A percentile compares a stretch with the other conserved stretches of the same genome.
Conservation (phyloP, 1,284 basidiomycete genomes). For the Tilletia setariae region DNA sequence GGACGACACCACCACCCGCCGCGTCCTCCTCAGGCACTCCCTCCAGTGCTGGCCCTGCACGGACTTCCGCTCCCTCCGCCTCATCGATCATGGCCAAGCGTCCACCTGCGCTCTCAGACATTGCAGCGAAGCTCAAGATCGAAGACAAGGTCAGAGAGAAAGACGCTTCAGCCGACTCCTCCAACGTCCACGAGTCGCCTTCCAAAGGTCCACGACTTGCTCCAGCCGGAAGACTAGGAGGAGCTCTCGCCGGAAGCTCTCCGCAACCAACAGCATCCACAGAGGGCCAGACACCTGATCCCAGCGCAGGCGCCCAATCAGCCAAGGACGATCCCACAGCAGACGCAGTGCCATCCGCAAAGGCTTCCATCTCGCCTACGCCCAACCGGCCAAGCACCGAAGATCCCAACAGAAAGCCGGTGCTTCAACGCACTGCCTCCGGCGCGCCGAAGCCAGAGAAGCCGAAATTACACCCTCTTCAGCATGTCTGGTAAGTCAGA, state of each 20-base stretch:
- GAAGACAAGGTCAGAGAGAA: constrained; percentile 9
- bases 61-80: not conserved
- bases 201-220: not conserved
- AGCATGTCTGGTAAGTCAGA: constrained; percentile 71
- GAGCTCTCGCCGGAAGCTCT: too few relatives aligned
- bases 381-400: not conserved
- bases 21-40: not conserved
- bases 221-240: constrained; percentile 11
- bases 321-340: not conserved
- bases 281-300: not conserved
- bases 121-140: constrained; percentile 15
- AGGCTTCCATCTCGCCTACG: not conserved
- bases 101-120: constrained; percentile 11
- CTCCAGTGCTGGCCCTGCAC: not conserved
- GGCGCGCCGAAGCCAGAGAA: constrained; percentile 14
- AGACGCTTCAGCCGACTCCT: not conserved
- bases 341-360: not conserved
- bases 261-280: not conserved
- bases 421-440: not conserved
- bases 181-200: not conserved
- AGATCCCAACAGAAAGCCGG: not conserved
- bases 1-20: not conserved
- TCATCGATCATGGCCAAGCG: not conserved
- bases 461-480: constrained; percentile 65
- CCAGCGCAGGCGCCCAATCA: not conserved